Percentiles rank a stretch among this genome's conserved stretches.
These are phyloP conservation scores for Psidium friedrichsthalianum DNA, from an alignment of 345 rosid genomes.

Conservation along the genomic window DNA sequence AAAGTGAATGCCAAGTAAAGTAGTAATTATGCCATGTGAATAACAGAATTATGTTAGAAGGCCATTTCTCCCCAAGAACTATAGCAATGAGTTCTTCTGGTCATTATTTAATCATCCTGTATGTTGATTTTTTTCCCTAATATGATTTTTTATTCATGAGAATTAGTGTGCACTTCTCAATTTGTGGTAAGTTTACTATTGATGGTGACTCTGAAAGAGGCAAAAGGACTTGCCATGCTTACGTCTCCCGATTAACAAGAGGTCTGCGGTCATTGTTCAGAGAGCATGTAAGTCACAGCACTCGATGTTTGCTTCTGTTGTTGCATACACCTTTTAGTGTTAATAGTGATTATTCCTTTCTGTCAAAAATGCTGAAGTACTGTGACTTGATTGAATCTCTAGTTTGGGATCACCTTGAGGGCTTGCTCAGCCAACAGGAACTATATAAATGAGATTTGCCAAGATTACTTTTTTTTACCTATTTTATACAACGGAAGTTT, in stretches of 20 bases:
- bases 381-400: background rate
- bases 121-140: background rate
- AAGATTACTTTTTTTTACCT: background rate
- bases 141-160: background rate
- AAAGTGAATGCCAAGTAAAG: too few species aligned
- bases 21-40: background rate
- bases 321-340: background rate
- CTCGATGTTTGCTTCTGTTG: background rate
- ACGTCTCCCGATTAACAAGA: slow-evolving; percentile 77
- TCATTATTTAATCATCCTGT: background rate
- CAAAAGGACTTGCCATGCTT: slow-evolving; percentile 50
- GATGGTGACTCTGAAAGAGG: slow-evolving; percentile 27
- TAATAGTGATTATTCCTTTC: background rate
- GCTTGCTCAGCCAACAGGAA: background rate
- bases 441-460: background rate
- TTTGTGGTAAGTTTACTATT: slow-evolving; percentile 75
- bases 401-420: background rate
- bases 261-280: slow-evolving; percentile 64
- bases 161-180: slow-evolving; percentile 69
- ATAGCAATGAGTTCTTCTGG: background rate
- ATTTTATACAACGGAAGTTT: background rate
- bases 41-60: background rate
- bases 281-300: slow-evolving; percentile 64
- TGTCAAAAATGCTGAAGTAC: background rate
- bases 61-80: background rate